These are phyloP conservation scores for Cordyceps farinosa DNA, from an alignment of 2,329 filamentous ascomycete species.

Conservation along the genomic window DNA sequence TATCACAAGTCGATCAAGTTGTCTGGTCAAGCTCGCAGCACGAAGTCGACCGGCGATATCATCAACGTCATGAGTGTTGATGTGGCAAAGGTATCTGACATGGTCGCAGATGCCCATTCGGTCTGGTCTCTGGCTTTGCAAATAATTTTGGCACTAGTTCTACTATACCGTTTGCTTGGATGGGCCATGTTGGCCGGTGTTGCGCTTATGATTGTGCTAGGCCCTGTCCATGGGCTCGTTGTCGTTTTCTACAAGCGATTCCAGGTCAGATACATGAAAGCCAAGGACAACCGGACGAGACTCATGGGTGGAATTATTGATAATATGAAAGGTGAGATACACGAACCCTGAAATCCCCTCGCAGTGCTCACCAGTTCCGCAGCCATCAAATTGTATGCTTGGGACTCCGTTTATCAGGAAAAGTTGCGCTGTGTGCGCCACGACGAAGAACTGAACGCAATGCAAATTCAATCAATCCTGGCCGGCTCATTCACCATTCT, in stretches of 20 bases:
- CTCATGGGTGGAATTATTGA: slow-evolving; percentile 90
- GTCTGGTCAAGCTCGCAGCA: slow-evolving; percentile 78
- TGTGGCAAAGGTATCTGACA: slow-evolving; percentile 79
- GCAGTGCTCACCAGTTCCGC: slow-evolving; percentile 15
- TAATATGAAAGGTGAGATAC: slow-evolving; percentile 75
- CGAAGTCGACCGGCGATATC: slow-evolving; percentile 86
- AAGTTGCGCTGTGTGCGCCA: slow-evolving; percentile 88
- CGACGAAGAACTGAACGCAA: slow-evolving; percentile 81
- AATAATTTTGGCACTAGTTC: slow-evolving; percentile 83
- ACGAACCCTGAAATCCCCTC: slow-evolving; percentile 12
- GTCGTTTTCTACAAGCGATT: slow-evolving; percentile 81
- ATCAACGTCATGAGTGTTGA: slow-evolving; percentile 96
- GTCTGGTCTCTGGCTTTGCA: slow-evolving; percentile 91
- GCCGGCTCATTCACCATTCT: slow-evolving; percentile 89
- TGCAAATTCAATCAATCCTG: slow-evolving; percentile 84
- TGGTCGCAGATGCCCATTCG: slow-evolving; percentile 85
- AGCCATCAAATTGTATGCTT: slow-evolving; percentile 82
- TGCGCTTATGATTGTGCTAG: slow-evolving; percentile 86
- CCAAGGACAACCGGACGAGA: slow-evolving; percentile 82
- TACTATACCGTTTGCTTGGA: slow-evolving; percentile 86
- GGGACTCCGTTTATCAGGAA: slow-evolving; percentile 88
- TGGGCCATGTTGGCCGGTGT: slow-evolving; percentile 86
- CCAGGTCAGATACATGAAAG: slow-evolving; percentile 91
- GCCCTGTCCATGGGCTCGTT: slow-evolving; percentile 83
- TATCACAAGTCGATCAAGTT: slow-evolving; percentile 80